These are phyloP conservation scores for Zelonia costaricensis DNA, from an alignment of 208 protist species.

Conservation along the genomic window DNA sequence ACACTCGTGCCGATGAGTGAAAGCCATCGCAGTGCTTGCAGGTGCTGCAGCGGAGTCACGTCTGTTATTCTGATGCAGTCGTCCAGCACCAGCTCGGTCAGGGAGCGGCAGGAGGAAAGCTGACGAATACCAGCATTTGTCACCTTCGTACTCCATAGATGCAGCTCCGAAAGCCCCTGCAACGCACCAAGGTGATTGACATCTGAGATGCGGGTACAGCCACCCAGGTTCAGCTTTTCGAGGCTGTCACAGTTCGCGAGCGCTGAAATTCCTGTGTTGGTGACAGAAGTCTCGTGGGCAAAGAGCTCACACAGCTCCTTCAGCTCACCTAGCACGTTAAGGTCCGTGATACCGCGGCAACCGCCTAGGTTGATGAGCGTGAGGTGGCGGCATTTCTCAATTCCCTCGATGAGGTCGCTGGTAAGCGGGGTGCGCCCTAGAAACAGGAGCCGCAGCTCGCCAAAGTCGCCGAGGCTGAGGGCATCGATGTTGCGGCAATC, in stretches of 20 bases:
- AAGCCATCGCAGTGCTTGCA: constrained; percentile 35
- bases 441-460: constrained; percentile 12
- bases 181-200: constrained; percentile 41
- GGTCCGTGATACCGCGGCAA: constrained; percentile 8
- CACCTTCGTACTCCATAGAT: constrained; percentile 61
- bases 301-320: constrained; percentile 40
- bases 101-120: constrained; percentile 25
- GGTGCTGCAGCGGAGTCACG: constrained; percentile 33
- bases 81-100: constrained; percentile 58
- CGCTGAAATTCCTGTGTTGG: constrained; percentile 31
- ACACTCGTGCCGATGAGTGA: constrained; percentile 46
- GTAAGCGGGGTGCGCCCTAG: constrained; percentile 8
- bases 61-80: constrained; percentile 39
- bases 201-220: constrained; percentile 47
- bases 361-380: constrained; percentile 20
- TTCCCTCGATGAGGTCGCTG: not conserved
- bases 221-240: constrained; percentile 47
- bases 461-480: constrained; percentile 2
- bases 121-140: constrained; percentile 37
- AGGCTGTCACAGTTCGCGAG: constrained; percentile 32
- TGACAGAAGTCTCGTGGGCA: constrained; percentile 37
- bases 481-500: constrained; percentile 17
- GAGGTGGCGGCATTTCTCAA: constrained; percentile 14
- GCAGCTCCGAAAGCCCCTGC: constrained; percentile 38
- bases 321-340: constrained; percentile 8